Percentiles rank a stretch among this genome's conserved stretches.
These are phyloP conservation scores for Taphrina pruni DNA, from an alignment of 1,139 yeast genomes.

Conservation along the genomic window DNA sequence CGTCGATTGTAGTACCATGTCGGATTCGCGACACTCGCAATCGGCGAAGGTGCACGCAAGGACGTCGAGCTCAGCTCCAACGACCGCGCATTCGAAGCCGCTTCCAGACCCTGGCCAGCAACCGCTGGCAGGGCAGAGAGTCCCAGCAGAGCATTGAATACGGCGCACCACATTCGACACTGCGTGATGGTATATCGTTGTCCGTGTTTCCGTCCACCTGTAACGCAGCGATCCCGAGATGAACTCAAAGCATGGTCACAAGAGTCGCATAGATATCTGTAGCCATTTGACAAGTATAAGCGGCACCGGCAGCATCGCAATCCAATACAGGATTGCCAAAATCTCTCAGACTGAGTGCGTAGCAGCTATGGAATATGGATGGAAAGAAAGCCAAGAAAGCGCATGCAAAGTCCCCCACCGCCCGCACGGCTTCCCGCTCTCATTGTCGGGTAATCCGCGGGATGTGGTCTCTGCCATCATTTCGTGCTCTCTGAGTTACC, in stretches of 20 bases:
- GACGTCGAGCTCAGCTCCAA: background rate
- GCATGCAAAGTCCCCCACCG: too few relatives aligned
- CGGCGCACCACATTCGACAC: constrained; percentile 10
- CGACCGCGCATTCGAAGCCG: background rate
- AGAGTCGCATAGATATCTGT: background rate
- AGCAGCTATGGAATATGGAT: too few relatives aligned
- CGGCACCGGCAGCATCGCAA: too few relatives aligned
- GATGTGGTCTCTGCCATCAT: too few relatives aligned
- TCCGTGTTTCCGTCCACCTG: background rate
- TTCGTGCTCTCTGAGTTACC: too few relatives aligned
- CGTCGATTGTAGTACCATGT: constrained; percentile 20
- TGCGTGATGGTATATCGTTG: background rate
- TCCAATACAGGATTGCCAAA: too few relatives aligned
- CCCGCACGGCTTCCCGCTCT: too few relatives aligned
- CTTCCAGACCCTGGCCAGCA: background rate
- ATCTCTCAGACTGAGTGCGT: too few relatives aligned
- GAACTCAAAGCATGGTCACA: background rate
- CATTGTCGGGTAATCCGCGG: too few relatives aligned
- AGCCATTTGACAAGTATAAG: too few relatives aligned
- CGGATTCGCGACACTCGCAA: constrained; percentile 10
- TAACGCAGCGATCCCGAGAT: too few relatives aligned
- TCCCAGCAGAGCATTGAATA: background rate
- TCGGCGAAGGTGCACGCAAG: constrained; percentile 11
- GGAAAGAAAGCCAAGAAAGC: too few relatives aligned
- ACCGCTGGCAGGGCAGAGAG: background rate